These are phyloP conservation scores for Aspergillus sp. DNA, from an alignment of 2,329 filamentous ascomycete genomes.

Conservation along the genomic window DNA sequence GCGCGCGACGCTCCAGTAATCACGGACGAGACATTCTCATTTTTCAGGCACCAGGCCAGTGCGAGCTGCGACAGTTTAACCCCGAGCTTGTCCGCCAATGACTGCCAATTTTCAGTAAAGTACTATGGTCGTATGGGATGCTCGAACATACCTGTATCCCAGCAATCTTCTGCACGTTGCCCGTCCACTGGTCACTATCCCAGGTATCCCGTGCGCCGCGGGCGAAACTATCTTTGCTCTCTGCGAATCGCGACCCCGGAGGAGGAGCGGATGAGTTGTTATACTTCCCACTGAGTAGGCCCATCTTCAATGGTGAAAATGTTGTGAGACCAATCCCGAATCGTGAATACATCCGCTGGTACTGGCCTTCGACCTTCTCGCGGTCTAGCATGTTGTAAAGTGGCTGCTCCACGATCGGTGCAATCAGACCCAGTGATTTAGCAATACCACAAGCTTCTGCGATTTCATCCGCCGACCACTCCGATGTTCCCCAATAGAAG, in stretches of 20 bases:
- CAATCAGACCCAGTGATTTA: slow-evolving; percentile 60
- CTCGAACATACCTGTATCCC: slow-evolving; percentile 33
- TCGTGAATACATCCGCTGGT: slow-evolving; percentile 59
- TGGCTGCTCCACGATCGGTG: slow-evolving; percentile 56
- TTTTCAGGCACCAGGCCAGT: slow-evolving; percentile 60
- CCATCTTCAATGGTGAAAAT: slow-evolving; percentile 62
- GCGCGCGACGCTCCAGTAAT: slow-evolving; percentile 45
- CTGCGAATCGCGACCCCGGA: slow-evolving; percentile 58
- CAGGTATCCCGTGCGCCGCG: slow-evolving; percentile 43
- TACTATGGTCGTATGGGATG: not conserved
- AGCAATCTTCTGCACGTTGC: slow-evolving; percentile 49
- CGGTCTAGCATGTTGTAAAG: slow-evolving; percentile 65
- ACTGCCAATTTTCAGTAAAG: not conserved
- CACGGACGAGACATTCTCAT: slow-evolving; percentile 52
- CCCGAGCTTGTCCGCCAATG: slow-evolving; percentile 44
- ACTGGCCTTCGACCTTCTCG: slow-evolving; percentile 63
- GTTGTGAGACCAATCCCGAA: slow-evolving; percentile 63
- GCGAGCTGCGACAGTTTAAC: slow-evolving; percentile 55
- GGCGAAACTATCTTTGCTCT: slow-evolving; percentile 58
- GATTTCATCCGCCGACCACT: slow-evolving; percentile 69
- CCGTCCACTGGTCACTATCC: slow-evolving; percentile 38
- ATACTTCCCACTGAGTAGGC: slow-evolving; percentile 68
- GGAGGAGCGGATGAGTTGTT: slow-evolving; percentile 58
- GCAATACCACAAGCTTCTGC: slow-evolving; percentile 62
- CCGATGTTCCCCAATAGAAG: slow-evolving; percentile 71